Percentiles rank a stretch among this genome's conserved stretches.
Conservation (phyloP, 2,329 filamentous ascomycete genomes). For the Ilyonectria robusta region DNA sequence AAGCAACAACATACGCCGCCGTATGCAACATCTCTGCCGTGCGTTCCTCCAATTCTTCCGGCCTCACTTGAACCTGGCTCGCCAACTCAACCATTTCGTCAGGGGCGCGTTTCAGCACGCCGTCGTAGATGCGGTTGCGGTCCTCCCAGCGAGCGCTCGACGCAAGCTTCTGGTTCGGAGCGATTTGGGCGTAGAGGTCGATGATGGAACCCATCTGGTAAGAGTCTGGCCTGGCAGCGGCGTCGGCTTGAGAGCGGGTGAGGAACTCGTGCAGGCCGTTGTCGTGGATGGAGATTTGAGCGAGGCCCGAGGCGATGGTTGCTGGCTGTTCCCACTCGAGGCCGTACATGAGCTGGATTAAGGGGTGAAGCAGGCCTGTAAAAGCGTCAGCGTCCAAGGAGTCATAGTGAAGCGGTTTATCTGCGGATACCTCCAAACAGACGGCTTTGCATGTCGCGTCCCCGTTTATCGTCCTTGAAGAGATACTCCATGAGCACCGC, state of each 20-base stretch:
- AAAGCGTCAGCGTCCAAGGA: conserved; percentile 3
- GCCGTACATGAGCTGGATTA: conserved; percentile 89
- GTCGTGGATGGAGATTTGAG: conserved; percentile 80
- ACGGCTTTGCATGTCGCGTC: conserved; percentile 78
- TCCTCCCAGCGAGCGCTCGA: conserved; percentile 64
- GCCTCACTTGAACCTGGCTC: conserved; percentile 69
- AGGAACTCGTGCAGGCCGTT: conserved; percentile 70
- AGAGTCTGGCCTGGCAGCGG: conserved; percentile 33
- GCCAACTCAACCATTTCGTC: conserved; percentile 75
- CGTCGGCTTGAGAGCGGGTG: conserved; percentile 63
- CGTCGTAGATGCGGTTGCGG: conserved; percentile 76
- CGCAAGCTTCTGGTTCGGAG: conserved; percentile 68
- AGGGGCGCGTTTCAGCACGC: conserved; percentile 73
- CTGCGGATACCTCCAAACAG: conserved; percentile 69
- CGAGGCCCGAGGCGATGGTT: conserved; percentile 84
- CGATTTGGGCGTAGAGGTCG: conserved; percentile 73
- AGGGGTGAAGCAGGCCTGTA: conserved; percentile 68
- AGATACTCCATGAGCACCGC: conserved; percentile 76
- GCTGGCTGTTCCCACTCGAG: conserved; percentile 87
- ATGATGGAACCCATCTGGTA: conserved; percentile 52
- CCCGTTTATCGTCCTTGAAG: conserved; percentile 75
- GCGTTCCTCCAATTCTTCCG: conserved; percentile 69
- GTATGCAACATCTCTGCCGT: conserved; percentile 79
- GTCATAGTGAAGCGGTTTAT: conserved; percentile 41
- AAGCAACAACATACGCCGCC: conserved; percentile 62